Conservation (phyloP, 2,329 filamentous ascomycete species). For the Ophiocordyceps camponoti-saundersi region DNA sequence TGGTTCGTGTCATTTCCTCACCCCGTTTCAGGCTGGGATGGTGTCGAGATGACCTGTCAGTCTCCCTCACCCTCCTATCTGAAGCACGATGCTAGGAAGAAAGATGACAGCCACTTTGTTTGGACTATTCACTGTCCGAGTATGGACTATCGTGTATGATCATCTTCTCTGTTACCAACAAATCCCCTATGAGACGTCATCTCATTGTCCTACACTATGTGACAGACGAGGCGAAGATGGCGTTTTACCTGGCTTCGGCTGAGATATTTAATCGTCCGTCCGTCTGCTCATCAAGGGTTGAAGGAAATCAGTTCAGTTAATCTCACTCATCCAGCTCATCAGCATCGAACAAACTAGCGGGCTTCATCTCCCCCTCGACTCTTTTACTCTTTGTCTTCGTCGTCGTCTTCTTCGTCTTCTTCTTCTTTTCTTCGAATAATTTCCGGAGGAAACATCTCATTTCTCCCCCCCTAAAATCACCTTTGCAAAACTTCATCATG, state of each 20-base stretch:
- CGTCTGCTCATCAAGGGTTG: neutral
- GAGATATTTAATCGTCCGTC: neutral
- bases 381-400: neutral
- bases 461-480: too few relatives aligned
- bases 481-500: neutral
- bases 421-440: too few relatives aligned
- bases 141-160: neutral
- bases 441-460: too few relatives aligned
- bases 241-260: neutral
- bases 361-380: neutral
- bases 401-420: too few relatives aligned
- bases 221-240: neutral
- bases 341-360: neutral
- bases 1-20: too few relatives aligned
- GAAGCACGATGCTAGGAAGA: too few relatives aligned
- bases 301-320: neutral
- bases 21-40: neutral
- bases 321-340: neutral
- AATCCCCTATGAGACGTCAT: neutral
- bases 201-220: neutral
- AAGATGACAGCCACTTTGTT: too few relatives aligned
- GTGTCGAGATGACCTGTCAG: too few relatives aligned
- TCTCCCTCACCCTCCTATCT: too few relatives aligned
- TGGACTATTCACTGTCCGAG: neutral
- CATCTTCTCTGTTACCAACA: neutral